Conservation (phyloP, 331 rosid species). For the Pyrus hybrid region DNA sequence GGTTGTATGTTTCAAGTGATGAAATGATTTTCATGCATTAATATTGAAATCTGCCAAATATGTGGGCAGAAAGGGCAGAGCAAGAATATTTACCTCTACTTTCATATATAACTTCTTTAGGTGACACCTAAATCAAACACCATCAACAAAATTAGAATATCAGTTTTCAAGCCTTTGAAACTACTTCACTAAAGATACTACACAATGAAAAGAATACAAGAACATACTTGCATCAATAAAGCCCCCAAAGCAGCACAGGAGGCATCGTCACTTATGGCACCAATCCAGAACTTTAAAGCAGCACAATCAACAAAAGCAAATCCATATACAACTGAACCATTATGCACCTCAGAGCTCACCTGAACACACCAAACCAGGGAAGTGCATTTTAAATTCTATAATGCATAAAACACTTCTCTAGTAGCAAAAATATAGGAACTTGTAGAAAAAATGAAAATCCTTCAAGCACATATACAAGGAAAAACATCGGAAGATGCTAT, state of each 20-base stretch:
- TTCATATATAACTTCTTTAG: slow-evolving; percentile 79
- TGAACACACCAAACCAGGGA: slow-evolving; percentile 9
- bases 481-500: not conserved
- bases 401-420: not conserved
- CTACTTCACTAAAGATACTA: slow-evolving; percentile 2
- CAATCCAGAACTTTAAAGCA: slow-evolving; percentile 79
- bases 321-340: slow-evolving; percentile 66
- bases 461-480: not conserved
- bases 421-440: not conserved
- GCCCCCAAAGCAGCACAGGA: slow-evolving; percentile 88
- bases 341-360: slow-evolving; percentile 42
- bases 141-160: slow-evolving; percentile 16
- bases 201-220: slow-evolving; percentile 10
- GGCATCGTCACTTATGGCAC: slow-evolving; percentile 69
- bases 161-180: slow-evolving; percentile 7
- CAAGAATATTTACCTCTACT: slow-evolving; percentile 45
- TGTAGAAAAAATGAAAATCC: not conserved
- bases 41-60: not conserved
- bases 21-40: slow-evolving; percentile 5
- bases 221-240: slow-evolving; percentile 78
- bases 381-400: not conserved
- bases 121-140: slow-evolving; percentile 63
- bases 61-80: not conserved
- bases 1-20: slow-evolving; percentile 3
- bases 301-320: slow-evolving; percentile 95